Evolutionary conservation across 2,329 filamentous ascomycete genomes (phyloP).

Genomic region (Alternaria panax): DNA sequence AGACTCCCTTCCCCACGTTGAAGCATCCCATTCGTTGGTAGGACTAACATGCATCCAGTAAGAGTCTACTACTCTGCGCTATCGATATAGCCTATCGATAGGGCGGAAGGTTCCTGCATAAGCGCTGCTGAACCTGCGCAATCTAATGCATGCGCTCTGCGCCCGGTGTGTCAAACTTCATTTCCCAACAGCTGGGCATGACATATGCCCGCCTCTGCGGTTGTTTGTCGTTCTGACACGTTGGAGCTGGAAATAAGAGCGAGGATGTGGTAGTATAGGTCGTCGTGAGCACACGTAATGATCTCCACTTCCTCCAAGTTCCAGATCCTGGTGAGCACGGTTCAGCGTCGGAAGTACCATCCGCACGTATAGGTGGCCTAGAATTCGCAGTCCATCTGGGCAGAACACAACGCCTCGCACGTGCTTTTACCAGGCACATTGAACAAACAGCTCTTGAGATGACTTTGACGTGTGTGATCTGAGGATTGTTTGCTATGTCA

Average conservation of each 20-base stretch:
- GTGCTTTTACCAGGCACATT: background rate
- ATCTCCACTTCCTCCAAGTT: conserved; percentile 5
- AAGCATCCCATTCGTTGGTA: background rate
- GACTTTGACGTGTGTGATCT: background rate
- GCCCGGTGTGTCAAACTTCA: conserved; percentile 4
- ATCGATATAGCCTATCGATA: conserved; percentile 25
- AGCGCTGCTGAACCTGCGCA: conserved; percentile 21
- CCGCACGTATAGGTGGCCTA: background rate
- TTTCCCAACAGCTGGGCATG: conserved; percentile 2
- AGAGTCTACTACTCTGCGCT: conserved; percentile 4
- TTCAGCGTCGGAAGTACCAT: background rate
- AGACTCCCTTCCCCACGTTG: background rate
- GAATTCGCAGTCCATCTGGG: background rate
- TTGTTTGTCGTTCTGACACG: background rate
- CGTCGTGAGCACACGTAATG: conserved; percentile 10
- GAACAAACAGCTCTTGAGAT: background rate
- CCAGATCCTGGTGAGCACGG: background rate
- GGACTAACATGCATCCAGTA: conserved; percentile 2
- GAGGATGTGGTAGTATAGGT: background rate
- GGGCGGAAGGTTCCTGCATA: conserved; percentile 20
- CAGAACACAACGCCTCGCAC: background rate
- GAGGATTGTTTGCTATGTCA: background rate
- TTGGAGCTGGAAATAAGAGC: background rate
- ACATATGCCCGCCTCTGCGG: background rate
- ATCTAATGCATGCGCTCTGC: background rate